A percentile compares a stretch with the other conserved stretches of the same genome.
phyloP scores from a whole-genome alignment of 768 basidiomycete genomes.

The Boletus rubropictus region DNA sequence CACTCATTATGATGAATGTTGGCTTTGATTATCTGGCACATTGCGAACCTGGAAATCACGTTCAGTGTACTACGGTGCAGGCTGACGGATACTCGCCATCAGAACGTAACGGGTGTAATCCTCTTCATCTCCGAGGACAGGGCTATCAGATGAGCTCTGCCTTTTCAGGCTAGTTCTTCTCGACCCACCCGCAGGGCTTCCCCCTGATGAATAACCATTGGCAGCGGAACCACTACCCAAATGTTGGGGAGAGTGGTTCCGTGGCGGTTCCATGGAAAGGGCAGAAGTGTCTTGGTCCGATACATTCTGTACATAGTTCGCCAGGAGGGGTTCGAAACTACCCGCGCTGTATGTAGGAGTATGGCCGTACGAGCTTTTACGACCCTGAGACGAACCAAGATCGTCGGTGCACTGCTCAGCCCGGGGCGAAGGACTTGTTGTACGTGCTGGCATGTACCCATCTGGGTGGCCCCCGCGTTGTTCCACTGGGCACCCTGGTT shows the following conservation, averaged over 20 bases:
- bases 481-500: conserved; percentile 37
- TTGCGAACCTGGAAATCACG: conserved; percentile 47
- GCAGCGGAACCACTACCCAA: neutral
- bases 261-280: conserved; percentile 25
- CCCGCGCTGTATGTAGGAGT: conserved; percentile 46
- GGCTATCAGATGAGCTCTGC: conserved; percentile 19
- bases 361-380: conserved; percentile 35
- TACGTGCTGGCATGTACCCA: conserved; percentile 44
- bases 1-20: conserved; percentile 21
- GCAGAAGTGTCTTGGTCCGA: conserved; percentile 17
- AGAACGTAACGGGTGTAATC: conserved; percentile 54
- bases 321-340: conserved; percentile 58
- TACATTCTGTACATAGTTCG: conserved; percentile 34
- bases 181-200: conserved; percentile 25
- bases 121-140: conserved; percentile 43
- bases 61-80: conserved; percentile 7
- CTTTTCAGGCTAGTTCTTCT: conserved; percentile 20
- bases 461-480: conserved; percentile 14
- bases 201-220: conserved; percentile 12
- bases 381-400: conserved; percentile 25
- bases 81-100: conserved; percentile 36
- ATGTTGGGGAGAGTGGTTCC: conserved; percentile 20
- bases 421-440: conserved; percentile 42
- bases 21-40: conserved; percentile 41
- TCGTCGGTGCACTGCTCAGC: conserved; percentile 17